Evolutionary conservation across 306 rosid genomes (phyloP).

Genomic region (Prosopis cineraria): DNA sequence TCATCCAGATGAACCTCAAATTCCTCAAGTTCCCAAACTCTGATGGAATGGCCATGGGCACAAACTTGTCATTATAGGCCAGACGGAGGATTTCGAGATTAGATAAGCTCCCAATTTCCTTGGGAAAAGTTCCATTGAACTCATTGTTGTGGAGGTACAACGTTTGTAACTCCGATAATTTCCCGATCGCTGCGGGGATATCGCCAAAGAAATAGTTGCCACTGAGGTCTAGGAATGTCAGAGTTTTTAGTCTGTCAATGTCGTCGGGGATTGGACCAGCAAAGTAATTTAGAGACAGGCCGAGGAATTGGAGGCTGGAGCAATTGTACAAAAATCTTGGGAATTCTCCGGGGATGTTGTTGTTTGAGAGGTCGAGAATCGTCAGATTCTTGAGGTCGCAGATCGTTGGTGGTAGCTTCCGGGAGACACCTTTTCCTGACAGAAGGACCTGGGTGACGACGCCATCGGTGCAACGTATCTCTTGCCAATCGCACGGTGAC

Average conservation of each 20-base stretch:
- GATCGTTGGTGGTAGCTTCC: constrained; percentile 47
- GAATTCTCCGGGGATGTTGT: constrained; percentile 67
- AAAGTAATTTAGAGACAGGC: constrained; percentile 64
- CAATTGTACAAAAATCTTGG: constrained; percentile 67
- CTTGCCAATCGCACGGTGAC: constrained; percentile 76
- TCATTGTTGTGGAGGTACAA: constrained; percentile 42
- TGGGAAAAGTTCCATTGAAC: constrained; percentile 62
- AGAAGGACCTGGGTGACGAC: constrained; percentile 52
- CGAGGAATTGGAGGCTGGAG: constrained; percentile 60
- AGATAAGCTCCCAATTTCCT: constrained; percentile 63
- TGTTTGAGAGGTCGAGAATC: constrained; percentile 52
- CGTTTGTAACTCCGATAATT: constrained; percentile 35
- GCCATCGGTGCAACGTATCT: constrained; percentile 48
- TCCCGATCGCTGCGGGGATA: constrained; percentile 62
- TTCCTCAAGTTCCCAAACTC: constrained; percentile 62
- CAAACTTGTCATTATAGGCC: constrained; percentile 40
- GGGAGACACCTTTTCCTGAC: constrained; percentile 36
- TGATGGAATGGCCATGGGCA: constrained; percentile 48
- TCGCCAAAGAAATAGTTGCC: constrained; percentile 72
- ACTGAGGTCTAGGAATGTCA: constrained; percentile 51
- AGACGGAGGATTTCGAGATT: constrained; percentile 55
- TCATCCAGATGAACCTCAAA: constrained; percentile 51
- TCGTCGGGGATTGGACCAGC: constrained; percentile 64
- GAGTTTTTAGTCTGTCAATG: constrained; percentile 44
- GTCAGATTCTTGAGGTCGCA: constrained; percentile 62